Base-by-base conservation (phyloP, 2,329 filamentous ascomycete genomes). In the Rhynchosporium secalis region DNA sequence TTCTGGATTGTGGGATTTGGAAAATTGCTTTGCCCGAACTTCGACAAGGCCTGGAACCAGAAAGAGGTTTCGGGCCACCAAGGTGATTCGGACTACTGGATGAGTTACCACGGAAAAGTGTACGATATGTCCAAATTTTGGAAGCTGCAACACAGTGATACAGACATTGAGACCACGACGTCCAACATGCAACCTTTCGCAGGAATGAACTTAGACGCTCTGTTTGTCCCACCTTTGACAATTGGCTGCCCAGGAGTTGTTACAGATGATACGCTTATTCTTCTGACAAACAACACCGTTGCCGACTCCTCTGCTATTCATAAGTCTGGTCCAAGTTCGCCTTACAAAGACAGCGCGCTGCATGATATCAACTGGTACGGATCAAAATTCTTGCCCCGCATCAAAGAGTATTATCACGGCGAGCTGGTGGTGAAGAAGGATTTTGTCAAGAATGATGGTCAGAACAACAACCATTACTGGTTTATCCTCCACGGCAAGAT, bases 1-100 rank as follows among this genome's bases (percentile, higher is more conserved):
- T 99, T 99, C 78, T 96, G 92, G 84, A 97, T 99, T 70, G 84
- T 97, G 66, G 85, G 78, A 45, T 95, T 99, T 70, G 93, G 94
- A 40, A 86, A 83, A 60, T 76, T 99, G 1, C 80, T 98, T 3
- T 99, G 95, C 73, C 95, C 95, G 13, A 93, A 96, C 73, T 90
- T 86, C 67, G 86, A 96, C 79, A 97, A 97, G 75, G 95, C 86
- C 2, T 99, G 92, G 92, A 86, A 86, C 58, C 74, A 78, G 4
- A 81, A 81, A 10, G 85, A 99, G 74, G 86, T 97, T 6, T 71
- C 77, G 13, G 83, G 78, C 43, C 94, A 97, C 71, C 80, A 84
- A 68, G 89, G 86, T n/a, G 78, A 82, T 6, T 81, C 86, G 61
- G 90, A 96, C 72, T 97, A 88, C 74, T 99, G 83, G 78, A 94